A percentile compares a stretch with the other conserved stretches of the same genome.
These are phyloP conservation scores for Pseudisothecium myosuroides DNA, from an alignment of 225 moss, liverwort and hornwort genomes.

Conservation along the genomic window DNA sequence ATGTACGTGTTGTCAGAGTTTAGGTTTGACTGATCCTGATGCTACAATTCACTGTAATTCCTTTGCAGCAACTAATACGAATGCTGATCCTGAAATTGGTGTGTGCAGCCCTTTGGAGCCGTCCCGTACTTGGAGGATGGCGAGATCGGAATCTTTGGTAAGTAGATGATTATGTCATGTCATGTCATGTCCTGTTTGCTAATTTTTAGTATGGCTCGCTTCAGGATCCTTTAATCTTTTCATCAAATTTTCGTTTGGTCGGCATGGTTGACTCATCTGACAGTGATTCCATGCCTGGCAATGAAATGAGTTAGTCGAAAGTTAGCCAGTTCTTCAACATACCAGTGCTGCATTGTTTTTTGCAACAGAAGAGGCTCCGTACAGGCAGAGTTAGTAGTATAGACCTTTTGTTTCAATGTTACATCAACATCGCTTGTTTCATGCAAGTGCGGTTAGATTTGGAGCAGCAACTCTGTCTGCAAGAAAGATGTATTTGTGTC, in stretches of 20 bases:
- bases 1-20: no score
- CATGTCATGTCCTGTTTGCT: neutral
- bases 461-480: neutral
- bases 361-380: neutral
- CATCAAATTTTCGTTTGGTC: neutral
- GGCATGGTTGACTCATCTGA: neutral
- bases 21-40: neutral
- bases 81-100: neutral
- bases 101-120: constrained; percentile 10
- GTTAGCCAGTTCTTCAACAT: neutral
- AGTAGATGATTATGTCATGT: neutral
- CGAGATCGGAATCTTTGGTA: neutral
- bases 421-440: neutral
- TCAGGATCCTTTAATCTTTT: neutral
- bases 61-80: neutral
- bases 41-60: neutral
- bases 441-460: neutral
- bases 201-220: neutral
- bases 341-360: neutral
- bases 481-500: neutral
- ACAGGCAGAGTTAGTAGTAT: neutral
- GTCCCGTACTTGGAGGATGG: constrained; percentile 36
- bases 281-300: neutral
- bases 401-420: neutral
- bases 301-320: neutral